phyloP scores from a whole-genome alignment of 2,329 filamentous ascomycete species.

The Xylariaceae sp. region DNA sequence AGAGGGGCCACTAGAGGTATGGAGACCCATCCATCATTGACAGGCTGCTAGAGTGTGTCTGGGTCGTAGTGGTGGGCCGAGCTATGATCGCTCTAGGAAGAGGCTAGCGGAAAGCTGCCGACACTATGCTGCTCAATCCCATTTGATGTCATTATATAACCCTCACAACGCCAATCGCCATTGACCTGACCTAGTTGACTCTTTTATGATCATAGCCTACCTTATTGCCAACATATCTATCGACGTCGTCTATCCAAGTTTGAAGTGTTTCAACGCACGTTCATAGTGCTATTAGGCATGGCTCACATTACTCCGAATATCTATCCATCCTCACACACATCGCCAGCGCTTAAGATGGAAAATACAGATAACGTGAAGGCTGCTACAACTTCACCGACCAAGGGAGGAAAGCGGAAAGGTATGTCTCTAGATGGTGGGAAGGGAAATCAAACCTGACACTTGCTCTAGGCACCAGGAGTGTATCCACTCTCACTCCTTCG shows the following conservation, averaged over 20 bases:
- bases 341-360: constrained; percentile 11
- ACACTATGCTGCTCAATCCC: constrained; percentile 13
- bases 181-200: constrained; percentile 5
- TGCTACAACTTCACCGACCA: constrained; percentile 19
- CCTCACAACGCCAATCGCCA: constrained; percentile 20
- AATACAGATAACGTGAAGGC: constrained; percentile 28
- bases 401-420: constrained; percentile 32
- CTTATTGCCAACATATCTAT: constrained; percentile 1
- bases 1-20: background rate
- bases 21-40: constrained; percentile 2
- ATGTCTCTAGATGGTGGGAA: constrained; percentile 3
- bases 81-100: constrained; percentile 2
- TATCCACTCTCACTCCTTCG: constrained; percentile 81
- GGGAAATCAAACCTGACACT: constrained; percentile 9
- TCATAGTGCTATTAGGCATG: constrained; percentile 11
- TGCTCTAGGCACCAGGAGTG: constrained; percentile 62
- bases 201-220: constrained; percentile 10
- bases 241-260: background rate
- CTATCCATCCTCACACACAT: constrained; percentile 12
- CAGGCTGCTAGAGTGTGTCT: constrained; percentile 5
- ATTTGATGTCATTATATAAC: constrained; percentile 19
- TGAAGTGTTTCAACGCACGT: constrained; percentile 12
- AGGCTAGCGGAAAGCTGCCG: constrained; percentile 10
- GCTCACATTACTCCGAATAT: constrained; percentile 10
- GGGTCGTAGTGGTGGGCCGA: constrained; percentile 8